phyloP scores from a whole-genome alignment of 78 protist species.

The Guillardia theta region DNA sequence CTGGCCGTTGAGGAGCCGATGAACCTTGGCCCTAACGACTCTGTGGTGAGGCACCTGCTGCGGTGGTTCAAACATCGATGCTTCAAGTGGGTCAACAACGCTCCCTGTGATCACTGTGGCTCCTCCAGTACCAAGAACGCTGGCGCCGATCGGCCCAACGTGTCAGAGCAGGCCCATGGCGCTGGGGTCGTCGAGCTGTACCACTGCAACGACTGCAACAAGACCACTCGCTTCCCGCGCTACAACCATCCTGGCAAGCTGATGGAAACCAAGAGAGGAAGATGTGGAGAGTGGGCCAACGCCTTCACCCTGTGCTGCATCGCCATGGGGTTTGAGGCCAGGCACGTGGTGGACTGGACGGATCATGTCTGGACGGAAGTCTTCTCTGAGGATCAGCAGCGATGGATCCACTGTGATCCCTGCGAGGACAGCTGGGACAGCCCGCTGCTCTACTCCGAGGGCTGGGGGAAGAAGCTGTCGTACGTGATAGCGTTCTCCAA shows the following conservation, averaged over 20 bases:
- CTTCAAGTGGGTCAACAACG: constrained; percentile 15
- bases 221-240: constrained; percentile 63
- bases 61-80: neutral
- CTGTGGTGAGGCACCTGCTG: neutral
- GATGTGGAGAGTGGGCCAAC: neutral
- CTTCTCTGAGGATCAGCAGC: neutral
- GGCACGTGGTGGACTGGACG: constrained; percentile 68
- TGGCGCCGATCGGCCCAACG: neutral
- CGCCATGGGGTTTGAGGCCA: constrained; percentile 60
- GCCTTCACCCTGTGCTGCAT: constrained; percentile 69
- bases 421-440: constrained; percentile 68
- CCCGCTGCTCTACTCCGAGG: constrained; percentile 63
- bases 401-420: constrained; percentile 64
- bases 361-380: constrained; percentile 92
- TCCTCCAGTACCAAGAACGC: neutral
- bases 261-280: constrained; percentile 72
- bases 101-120: neutral
- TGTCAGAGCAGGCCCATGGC: neutral
- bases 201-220: neutral
- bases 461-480: constrained; percentile 85
- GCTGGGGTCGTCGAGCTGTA: neutral
- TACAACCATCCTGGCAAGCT: constrained; percentile 70
- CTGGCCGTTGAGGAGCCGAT: neutral
- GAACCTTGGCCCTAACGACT: neutral
- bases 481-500: constrained; percentile 67